These are phyloP conservation scores for Aspergillus wentii DNA, from an alignment of 495 filamentous ascomycete genomes.

Conservation along the genomic window DNA sequence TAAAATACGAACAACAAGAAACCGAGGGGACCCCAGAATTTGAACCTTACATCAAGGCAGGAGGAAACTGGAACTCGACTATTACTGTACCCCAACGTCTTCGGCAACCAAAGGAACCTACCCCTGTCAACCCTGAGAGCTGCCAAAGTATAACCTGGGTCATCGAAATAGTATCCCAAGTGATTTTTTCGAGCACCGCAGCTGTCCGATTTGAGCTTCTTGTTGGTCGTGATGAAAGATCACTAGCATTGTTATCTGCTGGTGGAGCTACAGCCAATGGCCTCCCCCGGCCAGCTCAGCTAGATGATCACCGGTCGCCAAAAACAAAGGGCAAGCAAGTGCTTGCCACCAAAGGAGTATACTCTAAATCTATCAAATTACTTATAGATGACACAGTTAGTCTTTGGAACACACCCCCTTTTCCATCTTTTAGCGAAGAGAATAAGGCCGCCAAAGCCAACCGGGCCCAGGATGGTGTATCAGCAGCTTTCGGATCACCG, in stretches of 20 bases:
- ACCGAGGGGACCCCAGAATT: slow-evolving; percentile 72
- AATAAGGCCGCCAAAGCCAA: slow-evolving; percentile 22
- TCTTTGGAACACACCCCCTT: slow-evolving; percentile 83
- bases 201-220: slow-evolving; percentile 87
- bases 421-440: slow-evolving; percentile 58
- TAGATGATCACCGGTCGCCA: slow-evolving; percentile 62
- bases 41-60: slow-evolving; percentile 94
- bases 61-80: slow-evolving; percentile 72
- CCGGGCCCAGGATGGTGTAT: slow-evolving; percentile 4
- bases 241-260: slow-evolving; percentile 59
- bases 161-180: slow-evolving; percentile 85
- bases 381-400: slow-evolving; percentile 81
- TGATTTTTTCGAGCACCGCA: slow-evolving; percentile 83
- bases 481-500: not conserved
- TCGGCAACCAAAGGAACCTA: slow-evolving; percentile 4
- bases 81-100: slow-evolving; percentile 67
- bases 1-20: slow-evolving; percentile 58
- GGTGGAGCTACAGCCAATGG: slow-evolving; percentile 37
- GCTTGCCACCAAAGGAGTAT: slow-evolving; percentile 65
- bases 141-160: slow-evolving; percentile 72
- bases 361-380: slow-evolving; percentile 68
- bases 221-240: slow-evolving; percentile 79
- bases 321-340: slow-evolving; percentile 42
- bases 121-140: slow-evolving; percentile 8
- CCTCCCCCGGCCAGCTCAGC: slow-evolving; percentile 55